Percentiles rank a stretch among this genome's conserved stretches.
Evolutionary conservation across 139 green algal genomes (phyloP).

Genomic region (Choricystis sp.): DNA sequence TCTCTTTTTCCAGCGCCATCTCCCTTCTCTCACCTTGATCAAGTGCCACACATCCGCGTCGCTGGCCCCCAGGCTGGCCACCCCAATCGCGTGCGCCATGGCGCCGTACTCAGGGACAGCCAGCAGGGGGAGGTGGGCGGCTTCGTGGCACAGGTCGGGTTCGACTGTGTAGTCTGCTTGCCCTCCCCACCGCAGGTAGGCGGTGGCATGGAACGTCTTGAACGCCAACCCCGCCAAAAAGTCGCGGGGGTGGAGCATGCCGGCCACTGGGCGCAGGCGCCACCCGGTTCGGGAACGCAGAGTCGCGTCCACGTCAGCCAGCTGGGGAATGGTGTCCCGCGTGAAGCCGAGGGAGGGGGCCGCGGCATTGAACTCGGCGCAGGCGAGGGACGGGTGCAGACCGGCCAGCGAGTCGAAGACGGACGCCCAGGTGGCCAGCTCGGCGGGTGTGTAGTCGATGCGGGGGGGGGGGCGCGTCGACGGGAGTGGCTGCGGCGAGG

Average conservation of each 20-base stretch:
- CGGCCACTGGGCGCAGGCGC: slow-evolving; percentile 62
- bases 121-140: slow-evolving; percentile 81
- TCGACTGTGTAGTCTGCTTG: slow-evolving; percentile 68
- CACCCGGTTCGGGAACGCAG: slow-evolving; percentile 44
- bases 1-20: neutral
- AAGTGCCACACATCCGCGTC: slow-evolving; percentile 81
- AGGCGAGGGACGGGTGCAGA: slow-evolving; percentile 60
- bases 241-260: slow-evolving; percentile 78
- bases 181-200: slow-evolving; percentile 66
- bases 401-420: slow-evolving; percentile 42
- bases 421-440: slow-evolving; percentile 47
- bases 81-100: slow-evolving; percentile 64
- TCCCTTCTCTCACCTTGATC: slow-evolving; percentile 40
- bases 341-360: slow-evolving; percentile 50
- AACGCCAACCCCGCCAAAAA: slow-evolving; percentile 90
- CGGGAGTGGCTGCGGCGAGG: slow-evolving; percentile 43
- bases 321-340: slow-evolving; percentile 38
- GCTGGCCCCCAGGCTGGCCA: slow-evolving; percentile 58
- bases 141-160: slow-evolving; percentile 76
- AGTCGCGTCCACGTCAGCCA: slow-evolving; percentile 40
- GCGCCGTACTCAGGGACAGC: slow-evolving; percentile 51
- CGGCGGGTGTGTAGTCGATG: slow-evolving; percentile 53
- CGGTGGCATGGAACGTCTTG: slow-evolving; percentile 61
- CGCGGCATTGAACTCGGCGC: slow-evolving; percentile 32
- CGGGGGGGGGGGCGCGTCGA: slow-evolving; percentile 41